Percentiles rank a stretch among this genome's conserved stretches.
phyloP scores from a whole-genome alignment of 192 early-diverging fungal species.

The Chytriomyces confervae region DNA sequence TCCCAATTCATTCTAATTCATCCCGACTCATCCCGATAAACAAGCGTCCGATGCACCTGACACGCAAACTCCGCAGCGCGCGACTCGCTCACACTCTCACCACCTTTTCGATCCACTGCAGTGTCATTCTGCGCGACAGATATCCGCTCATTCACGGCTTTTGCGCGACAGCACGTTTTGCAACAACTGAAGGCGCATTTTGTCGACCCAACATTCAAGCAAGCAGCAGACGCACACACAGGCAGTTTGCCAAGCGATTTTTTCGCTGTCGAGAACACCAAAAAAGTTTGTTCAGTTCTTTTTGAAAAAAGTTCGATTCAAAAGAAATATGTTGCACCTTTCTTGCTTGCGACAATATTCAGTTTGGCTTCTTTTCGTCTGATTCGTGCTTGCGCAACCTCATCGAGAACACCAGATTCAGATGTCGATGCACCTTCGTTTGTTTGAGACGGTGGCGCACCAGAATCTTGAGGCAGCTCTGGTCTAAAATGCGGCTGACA shows the following conservation, averaged over 20 bases:
- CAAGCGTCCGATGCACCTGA: too few species aligned
- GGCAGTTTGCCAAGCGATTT: slow-evolving; percentile 29
- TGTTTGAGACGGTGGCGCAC: not conserved
- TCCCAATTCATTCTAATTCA: too few species aligned
- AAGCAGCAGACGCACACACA: slow-evolving; percentile 27
- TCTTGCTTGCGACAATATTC: not conserved
- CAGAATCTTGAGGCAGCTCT: slow-evolving; percentile 31
- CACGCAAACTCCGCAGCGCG: too few species aligned
- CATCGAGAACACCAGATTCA: not conserved
- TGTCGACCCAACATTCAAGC: slow-evolving; percentile 42
- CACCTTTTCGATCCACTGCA: too few species aligned
- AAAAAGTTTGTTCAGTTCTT: not conserved
- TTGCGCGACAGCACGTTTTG: slow-evolving; percentile 46
- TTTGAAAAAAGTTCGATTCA: too few species aligned
- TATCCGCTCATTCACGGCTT: not conserved
- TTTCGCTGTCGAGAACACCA: not conserved
- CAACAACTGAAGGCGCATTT: slow-evolving; percentile 46
- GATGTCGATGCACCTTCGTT: not conserved
- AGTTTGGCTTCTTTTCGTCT: slow-evolving; percentile 22
- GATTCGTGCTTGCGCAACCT: slow-evolving; percentile 8
- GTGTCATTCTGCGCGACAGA: not conserved
- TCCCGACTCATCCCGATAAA: too few species aligned
- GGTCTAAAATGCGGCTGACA: slow-evolving; percentile 71
- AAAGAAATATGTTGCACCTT: not conserved
- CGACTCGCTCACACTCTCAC: too few species aligned